Conservation (phyloP, 768 basidiomycete genomes). For the Sarcodon aspratus region DNA sequence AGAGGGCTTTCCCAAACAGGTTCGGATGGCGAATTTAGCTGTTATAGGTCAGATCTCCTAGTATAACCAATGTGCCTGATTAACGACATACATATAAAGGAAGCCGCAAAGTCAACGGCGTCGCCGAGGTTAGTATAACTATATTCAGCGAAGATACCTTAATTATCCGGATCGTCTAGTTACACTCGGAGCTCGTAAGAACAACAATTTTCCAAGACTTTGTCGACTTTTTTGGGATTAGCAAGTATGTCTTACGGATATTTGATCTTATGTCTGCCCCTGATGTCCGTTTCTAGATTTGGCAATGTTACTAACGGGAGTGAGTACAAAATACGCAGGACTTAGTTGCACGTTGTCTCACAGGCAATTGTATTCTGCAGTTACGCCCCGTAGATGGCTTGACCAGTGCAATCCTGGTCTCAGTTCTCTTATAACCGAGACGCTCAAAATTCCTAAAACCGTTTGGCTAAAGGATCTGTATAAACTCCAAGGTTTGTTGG, state of each 20-base stretch:
- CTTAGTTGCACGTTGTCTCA: not conserved
- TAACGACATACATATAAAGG: slow-evolving; percentile 22
- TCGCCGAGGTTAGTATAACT: slow-evolving; percentile 56
- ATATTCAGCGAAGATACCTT: not conserved
- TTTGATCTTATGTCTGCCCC: not conserved
- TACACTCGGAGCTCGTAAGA: slow-evolving; percentile 84
- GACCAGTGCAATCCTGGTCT: slow-evolving; percentile 91
- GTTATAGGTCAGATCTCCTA: slow-evolving; percentile 45
- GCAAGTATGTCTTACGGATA: slow-evolving; percentile 37
- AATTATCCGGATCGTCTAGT: slow-evolving; percentile 18
- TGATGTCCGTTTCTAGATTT: slow-evolving; percentile 32
- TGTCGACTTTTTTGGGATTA: slow-evolving; percentile 82
- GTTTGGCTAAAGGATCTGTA: slow-evolving; percentile 81
- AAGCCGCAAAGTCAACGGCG: slow-evolving; percentile 86
- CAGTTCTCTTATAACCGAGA: slow-evolving; percentile 73
- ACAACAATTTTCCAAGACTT: slow-evolving; percentile 85
- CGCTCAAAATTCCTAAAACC: slow-evolving; percentile 61
- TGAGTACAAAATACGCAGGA: slow-evolving; percentile 23
- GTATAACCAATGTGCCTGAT: too few relatives aligned
- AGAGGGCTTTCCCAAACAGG: slow-evolving; percentile 82
- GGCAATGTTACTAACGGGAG: slow-evolving; percentile 91
- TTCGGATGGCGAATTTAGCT: slow-evolving; percentile 88
- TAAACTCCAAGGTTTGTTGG: slow-evolving; percentile 60
- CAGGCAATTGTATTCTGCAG: slow-evolving; percentile 20
- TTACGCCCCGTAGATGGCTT: slow-evolving; percentile 91